Conservation (phyloP, 805 yeast genomes). For the Barnettozyma sucrosica region DNA sequence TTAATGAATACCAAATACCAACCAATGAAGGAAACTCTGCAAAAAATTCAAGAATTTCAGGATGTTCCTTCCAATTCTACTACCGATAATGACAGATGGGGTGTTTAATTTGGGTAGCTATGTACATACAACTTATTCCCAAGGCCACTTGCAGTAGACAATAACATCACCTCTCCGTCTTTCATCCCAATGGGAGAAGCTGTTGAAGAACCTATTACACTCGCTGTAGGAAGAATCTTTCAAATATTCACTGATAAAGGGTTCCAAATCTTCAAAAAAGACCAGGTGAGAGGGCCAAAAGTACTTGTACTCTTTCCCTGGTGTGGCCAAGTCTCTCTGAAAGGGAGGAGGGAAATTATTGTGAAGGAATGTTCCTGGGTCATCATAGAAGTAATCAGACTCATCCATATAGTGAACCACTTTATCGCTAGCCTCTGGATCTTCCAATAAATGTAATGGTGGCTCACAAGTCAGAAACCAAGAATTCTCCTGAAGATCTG, state of each 20-base stretch:
- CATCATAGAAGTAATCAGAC: slow-evolving; percentile 73
- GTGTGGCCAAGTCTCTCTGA: slow-evolving; percentile 19
- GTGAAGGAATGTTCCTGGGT: slow-evolving; percentile 55
- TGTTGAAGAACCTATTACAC: slow-evolving; percentile 62
- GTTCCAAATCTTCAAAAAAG: slow-evolving; percentile 60
- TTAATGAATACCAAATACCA: slow-evolving; percentile 17
- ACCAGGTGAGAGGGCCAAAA: slow-evolving; percentile 73
- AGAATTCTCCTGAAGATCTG: slow-evolving; percentile 33
- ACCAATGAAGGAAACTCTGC: slow-evolving; percentile 14
- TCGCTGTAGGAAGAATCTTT: slow-evolving; percentile 38
- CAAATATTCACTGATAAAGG: slow-evolving; percentile 36
- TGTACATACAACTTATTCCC: slow-evolving; percentile 21
- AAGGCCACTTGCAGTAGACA: slow-evolving; percentile 45
- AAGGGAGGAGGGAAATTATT: slow-evolving; percentile 42
- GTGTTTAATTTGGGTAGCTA: slow-evolving; percentile 4
- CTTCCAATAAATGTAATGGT: slow-evolving; percentile 43
- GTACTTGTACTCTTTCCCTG: slow-evolving; percentile 29
- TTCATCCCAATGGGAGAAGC: slow-evolving; percentile 79
- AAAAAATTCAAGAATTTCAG: slow-evolving; percentile 11
- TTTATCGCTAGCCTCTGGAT: slow-evolving; percentile 26
- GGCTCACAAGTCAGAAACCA: slow-evolving; percentile 94
- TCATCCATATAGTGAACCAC: slow-evolving; percentile 66
- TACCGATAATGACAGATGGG: slow-evolving; percentile 15
- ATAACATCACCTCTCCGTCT: slow-evolving; percentile 76
- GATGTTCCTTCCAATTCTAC: neutral